Evolutionary conservation across 2,329 filamentous ascomycete genomes (phyloP).

Genomic region (Penicillium paneum): DNA sequence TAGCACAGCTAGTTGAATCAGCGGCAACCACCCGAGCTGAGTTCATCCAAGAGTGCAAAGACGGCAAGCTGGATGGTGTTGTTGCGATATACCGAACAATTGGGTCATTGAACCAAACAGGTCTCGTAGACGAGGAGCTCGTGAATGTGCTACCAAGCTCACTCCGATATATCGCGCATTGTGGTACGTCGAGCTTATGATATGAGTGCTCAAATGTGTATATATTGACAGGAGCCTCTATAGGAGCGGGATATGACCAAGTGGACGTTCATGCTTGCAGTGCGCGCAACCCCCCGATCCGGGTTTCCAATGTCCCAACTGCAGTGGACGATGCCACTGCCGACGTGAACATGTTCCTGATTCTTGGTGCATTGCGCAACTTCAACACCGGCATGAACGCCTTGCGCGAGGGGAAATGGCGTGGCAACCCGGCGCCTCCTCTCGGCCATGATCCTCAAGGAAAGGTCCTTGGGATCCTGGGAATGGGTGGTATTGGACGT

Average conservation of each 20-base stretch:
- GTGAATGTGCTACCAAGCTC: conserved; percentile 49
- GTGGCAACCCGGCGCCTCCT: conserved; percentile 53
- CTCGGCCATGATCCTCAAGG: conserved; percentile 75
- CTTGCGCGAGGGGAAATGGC: conserved; percentile 66
- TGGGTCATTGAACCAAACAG: conserved; percentile 61
- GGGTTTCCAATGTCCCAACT: conserved; percentile 76
- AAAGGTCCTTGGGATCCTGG: conserved; percentile 75
- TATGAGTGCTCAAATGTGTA: not conserved
- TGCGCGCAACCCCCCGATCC: conserved; percentile 55
- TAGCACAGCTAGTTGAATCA: conserved; percentile 65
- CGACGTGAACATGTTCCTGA: conserved; percentile 75
- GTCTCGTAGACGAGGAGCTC: conserved; percentile 68
- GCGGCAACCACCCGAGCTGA: conserved; percentile 59
- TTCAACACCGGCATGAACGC: conserved; percentile 65
- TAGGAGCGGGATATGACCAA: conserved; percentile 82
- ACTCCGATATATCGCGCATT: conserved; percentile 39
- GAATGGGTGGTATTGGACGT: conserved; percentile 81
- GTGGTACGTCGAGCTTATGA: conserved; percentile 28
- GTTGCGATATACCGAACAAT: conserved; percentile 70
- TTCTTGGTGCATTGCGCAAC: conserved; percentile 74
- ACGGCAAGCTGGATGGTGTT: conserved; percentile 64
- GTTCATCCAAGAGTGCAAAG: conserved; percentile 66
- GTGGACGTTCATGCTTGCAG: conserved; percentile 72
- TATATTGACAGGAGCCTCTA: not conserved
- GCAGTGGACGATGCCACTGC: conserved; percentile 81